Evolutionary conservation across 495 filamentous ascomycete species (phyloP).

Genomic region (Penicillium robsamsonii): DNA sequence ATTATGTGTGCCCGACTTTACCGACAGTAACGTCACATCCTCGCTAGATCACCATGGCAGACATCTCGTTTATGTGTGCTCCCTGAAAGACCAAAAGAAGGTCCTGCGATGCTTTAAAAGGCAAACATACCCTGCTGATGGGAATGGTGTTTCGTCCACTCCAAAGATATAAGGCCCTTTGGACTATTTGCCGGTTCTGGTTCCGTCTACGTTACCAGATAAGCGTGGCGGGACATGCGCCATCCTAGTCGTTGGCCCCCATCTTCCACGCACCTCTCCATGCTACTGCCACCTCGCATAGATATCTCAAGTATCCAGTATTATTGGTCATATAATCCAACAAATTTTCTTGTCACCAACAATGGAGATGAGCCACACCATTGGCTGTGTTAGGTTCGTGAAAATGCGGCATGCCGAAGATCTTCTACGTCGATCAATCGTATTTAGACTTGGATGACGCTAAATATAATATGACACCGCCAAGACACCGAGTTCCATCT

Average conservation of each 20-base stretch:
- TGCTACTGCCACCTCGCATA: not conserved
- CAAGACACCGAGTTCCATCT: not conserved
- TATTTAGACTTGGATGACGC: not conserved
- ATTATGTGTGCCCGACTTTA: constrained; percentile 1
- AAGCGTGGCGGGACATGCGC: not conserved
- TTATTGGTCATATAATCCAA: not conserved
- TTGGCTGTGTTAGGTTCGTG: not conserved
- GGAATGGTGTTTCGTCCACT: no score
- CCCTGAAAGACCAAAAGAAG: no score
- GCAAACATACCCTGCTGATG: not conserved
- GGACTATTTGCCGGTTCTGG: no score
- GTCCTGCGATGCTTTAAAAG: not conserved
- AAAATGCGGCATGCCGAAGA: not conserved
- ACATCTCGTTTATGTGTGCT: not conserved
- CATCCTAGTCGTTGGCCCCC: not conserved
- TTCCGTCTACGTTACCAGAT: not conserved
- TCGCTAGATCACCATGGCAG: not conserved
- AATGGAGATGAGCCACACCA: not conserved
- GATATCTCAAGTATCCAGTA: not conserved
- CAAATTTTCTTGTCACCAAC: not conserved
- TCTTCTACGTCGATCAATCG: not conserved
- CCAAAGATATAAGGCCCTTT: no score
- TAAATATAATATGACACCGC: not conserved
- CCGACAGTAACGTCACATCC: constrained; percentile 5
- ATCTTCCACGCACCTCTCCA: not conserved